Conservation (phyloP, 768 basidiomycete species). For the Russula abietina region DNA sequence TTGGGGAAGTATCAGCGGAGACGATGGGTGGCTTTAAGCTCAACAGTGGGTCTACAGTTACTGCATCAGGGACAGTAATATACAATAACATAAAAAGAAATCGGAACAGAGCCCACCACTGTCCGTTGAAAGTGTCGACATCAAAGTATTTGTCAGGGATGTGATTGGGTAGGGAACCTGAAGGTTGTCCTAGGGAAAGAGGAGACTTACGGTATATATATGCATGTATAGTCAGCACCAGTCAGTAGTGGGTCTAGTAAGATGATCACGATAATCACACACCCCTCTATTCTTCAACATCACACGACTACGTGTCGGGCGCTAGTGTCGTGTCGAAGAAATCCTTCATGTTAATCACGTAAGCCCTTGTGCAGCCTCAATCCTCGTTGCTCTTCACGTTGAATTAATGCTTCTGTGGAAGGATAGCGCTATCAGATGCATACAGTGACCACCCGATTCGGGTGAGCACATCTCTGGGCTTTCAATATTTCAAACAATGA, state of each 20-base stretch:
- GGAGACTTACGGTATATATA: too few species aligned
- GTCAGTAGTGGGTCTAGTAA: too few species aligned
- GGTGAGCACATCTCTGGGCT: neutral
- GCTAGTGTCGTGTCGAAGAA: neutral
- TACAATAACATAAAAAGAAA: neutral
- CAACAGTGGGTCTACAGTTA: slow-evolving; percentile 1
- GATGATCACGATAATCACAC: neutral
- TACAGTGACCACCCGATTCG: neutral
- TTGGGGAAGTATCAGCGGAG: neutral
- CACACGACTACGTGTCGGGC: neutral
- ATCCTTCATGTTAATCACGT: too few species aligned
- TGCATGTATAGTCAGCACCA: neutral
- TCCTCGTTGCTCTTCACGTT: neutral
- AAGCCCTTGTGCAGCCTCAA: neutral
- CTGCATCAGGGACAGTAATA: neutral
- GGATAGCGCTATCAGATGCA: neutral
- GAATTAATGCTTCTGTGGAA: neutral
- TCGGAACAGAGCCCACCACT: neutral
- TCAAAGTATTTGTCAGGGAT: neutral
- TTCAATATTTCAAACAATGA: too few species aligned
- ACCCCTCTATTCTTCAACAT: neutral
- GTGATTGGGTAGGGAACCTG: neutral
- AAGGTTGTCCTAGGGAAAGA: neutral
- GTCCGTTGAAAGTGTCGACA: neutral
- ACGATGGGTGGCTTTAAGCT: neutral